Evolutionary conservation across 83 land plant species (phyloP), one percentile per base, ranked within the genome.

Genomic region (Larix sibirica): DNA sequence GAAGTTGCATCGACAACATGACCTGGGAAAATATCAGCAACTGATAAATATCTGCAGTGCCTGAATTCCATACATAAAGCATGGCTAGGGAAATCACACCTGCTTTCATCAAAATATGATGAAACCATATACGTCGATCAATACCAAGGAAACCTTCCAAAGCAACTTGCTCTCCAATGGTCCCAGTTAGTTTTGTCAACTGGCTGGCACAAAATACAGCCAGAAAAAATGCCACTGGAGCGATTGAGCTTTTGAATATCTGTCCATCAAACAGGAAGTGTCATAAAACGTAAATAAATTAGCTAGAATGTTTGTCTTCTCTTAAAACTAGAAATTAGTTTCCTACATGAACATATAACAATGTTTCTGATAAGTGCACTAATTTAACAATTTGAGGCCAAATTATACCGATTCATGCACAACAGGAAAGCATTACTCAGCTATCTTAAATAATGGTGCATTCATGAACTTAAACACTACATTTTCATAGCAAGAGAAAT

Each of bases 31-130:
- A 89, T 62, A 95, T 83, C 6, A 95, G 90, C 85, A 96, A 47
- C 83, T 90, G 92, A 84, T 94, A 97, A 21, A 90, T 75, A 69
- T 98, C 97, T 75, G 94, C 94, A 85, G 91, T 89, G 36, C 95
- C 99, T 38, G 85, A 87, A 82, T 47, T 85, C 90, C 89, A 88
- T 66, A 89, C 90, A 84, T 87, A 94, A 58, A 81, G 86, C 28
- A 93, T 83, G 54, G 97, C 95, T n/a, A 85, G 89, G 56, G 89
- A n/a, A 33, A 90, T 65, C 16, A 91, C 91, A 50, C 86, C 83
- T 20, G 81, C 75, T 84, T 95, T 89, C 79, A 92, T 84, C 23
- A 88, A 73, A 18, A 88, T 79, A 77, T 83, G 88, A 85, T 91
- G 94, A 69, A 90, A 76, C 93, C 92, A 90, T 23, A 85, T 82